Evolutionary conservation across 306 rosid genomes (phyloP).

Genomic region (Dryas alaskensis): DNA sequence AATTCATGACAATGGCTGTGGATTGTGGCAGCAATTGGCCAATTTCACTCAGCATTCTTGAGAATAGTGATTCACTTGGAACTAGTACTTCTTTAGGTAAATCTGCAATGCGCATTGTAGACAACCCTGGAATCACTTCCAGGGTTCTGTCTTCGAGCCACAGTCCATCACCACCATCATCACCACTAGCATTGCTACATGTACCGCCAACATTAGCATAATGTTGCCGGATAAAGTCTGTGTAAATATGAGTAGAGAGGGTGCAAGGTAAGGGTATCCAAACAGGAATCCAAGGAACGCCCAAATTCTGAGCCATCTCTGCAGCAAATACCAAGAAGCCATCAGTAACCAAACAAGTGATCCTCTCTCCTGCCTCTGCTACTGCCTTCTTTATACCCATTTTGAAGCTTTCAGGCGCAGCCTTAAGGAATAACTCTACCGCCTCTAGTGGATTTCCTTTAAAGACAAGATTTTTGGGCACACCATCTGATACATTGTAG

Average conservation of each 20-base stretch:
- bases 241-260: conserved; percentile 38
- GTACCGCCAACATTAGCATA: neutral
- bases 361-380: conserved; percentile 8
- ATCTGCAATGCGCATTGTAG: conserved; percentile 31
- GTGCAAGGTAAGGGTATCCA: conserved; percentile 34
- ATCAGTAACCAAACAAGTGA: conserved; percentile 28
- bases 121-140: conserved; percentile 44
- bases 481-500: conserved; percentile 30
- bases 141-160: conserved; percentile 9
- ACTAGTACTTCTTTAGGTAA: conserved; percentile 26
- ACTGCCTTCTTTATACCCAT: conserved; percentile 24
- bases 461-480: conserved; percentile 22
- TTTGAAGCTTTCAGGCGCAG: conserved; percentile 28
- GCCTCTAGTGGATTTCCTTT: conserved; percentile 18
- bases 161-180: neutral
- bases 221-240: conserved; percentile 24
- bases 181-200: neutral
- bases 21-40: conserved; percentile 34
- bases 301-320: conserved; percentile 29
- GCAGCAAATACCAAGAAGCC: conserved; percentile 12
- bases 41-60: conserved; percentile 20
- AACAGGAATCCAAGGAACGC: conserved; percentile 48
- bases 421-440: conserved; percentile 30
- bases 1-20: conserved; percentile 29
- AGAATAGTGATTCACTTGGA: conserved; percentile 10